phyloP scores from a whole-genome alignment of 2,329 filamentous ascomycete species.

The Hysterium pulicare region DNA sequence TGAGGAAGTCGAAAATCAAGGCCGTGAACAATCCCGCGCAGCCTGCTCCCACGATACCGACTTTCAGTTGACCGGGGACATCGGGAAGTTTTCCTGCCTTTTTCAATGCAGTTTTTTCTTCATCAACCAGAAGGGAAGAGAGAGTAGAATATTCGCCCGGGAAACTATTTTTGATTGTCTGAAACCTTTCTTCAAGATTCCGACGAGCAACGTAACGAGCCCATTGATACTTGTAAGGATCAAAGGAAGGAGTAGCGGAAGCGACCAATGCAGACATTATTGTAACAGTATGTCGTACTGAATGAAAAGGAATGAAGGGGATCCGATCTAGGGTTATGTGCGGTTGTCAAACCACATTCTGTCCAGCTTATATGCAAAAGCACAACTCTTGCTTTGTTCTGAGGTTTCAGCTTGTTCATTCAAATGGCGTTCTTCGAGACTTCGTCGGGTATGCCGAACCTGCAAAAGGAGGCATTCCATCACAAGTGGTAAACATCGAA shows the following conservation, averaged over 20 bases:
- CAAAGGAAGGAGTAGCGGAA: neutral
- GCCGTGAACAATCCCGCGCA: constrained; percentile 36
- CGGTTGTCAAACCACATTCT: too few relatives aligned
- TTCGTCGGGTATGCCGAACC: too few relatives aligned
- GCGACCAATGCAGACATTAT: too few relatives aligned
- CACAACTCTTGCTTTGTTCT: too few relatives aligned
- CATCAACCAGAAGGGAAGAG: neutral
- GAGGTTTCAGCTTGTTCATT: too few relatives aligned
- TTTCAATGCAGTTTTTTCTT: neutral
- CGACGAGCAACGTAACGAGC: constrained; percentile 4
- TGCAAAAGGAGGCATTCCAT: too few relatives aligned
- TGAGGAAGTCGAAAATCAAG: constrained; percentile 31
- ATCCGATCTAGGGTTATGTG: too few relatives aligned
- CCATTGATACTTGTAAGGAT: constrained; percentile 6
- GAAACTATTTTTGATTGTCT: neutral
- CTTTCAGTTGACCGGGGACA: neutral
- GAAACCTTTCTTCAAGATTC: constrained; percentile 2
- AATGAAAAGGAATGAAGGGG: too few relatives aligned
- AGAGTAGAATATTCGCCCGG: neutral
- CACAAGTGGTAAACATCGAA: too few relatives aligned
- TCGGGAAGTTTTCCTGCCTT: neutral
- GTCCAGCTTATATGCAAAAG: too few relatives aligned
- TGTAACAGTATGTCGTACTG: too few relatives aligned
- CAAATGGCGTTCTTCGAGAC: too few relatives aligned
- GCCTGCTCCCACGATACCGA: constrained; percentile 37